Evolutionary conservation across 495 filamentous ascomycete genomes (phyloP).

Genomic region (Echria macrotheca): DNA sequence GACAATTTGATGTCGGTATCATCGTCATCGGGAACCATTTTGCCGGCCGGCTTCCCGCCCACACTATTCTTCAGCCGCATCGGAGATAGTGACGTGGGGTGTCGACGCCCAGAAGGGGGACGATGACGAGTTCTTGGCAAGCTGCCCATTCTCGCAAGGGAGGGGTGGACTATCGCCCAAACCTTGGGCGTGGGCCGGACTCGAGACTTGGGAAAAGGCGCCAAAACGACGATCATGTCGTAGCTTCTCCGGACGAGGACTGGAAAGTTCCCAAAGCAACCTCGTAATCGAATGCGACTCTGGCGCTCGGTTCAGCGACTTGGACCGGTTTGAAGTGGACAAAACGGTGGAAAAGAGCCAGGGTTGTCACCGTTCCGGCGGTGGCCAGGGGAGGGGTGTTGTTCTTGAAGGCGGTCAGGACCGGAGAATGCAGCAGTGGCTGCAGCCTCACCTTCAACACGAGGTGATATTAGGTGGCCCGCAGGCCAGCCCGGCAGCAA

Average conservation of each 20-base stretch:
- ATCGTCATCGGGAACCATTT: no score
- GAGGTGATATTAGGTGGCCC: constrained; percentile 7
- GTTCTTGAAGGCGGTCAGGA: background rate
- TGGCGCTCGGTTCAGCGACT: background rate
- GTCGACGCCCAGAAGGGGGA: no score
- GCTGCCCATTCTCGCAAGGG: background rate
- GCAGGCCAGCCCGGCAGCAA: constrained; percentile 3
- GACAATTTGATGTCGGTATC: no score
- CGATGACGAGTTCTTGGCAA: no score
- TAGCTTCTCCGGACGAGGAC: background rate
- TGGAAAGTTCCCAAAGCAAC: background rate
- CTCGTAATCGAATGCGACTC: constrained; percentile 1
- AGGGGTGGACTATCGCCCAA: no score
- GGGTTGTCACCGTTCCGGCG: background rate
- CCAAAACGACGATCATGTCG: background rate
- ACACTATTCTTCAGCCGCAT: no score
- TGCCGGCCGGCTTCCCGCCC: no score
- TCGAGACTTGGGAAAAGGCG: background rate
- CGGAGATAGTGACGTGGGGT: no score
- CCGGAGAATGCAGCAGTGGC: background rate
- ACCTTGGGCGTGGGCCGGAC: no score
- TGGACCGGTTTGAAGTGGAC: background rate
- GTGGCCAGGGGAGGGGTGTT: background rate
- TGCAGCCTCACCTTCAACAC: constrained; percentile 11
- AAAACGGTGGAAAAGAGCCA: background rate